Percentiles rank a stretch among this genome's conserved stretches.
These are phyloP conservation scores for Lumnitzera littorea DNA, from an alignment of 345 rosid genomes.

Conservation along the genomic window DNA sequence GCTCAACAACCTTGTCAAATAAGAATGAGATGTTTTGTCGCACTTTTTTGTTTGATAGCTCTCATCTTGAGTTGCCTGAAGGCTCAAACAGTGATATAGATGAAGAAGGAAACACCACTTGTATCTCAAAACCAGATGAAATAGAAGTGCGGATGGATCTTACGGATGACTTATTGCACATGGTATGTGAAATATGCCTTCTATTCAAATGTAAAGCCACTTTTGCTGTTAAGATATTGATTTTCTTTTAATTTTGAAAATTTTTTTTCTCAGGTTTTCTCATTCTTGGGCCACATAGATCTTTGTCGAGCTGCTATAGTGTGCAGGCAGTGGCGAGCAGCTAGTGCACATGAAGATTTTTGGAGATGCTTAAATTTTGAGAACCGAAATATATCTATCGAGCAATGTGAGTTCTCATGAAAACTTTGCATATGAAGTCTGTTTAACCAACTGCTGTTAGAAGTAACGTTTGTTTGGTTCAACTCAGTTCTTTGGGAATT, in stretches of 20 bases:
- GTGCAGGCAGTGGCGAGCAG: slow-evolving; percentile 90
- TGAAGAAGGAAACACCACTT: slow-evolving; percentile 34
- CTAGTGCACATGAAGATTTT: slow-evolving; percentile 93
- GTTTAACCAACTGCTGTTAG: too few relatives aligned
- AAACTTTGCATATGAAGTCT: background rate
- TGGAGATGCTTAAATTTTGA: slow-evolving; percentile 93
- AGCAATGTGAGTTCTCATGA: slow-evolving; percentile 62
- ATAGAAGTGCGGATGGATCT: slow-evolving; percentile 79
- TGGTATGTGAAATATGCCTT: slow-evolving; percentile 36
- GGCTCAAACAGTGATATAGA: slow-evolving; percentile 32
- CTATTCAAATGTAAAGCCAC: background rate
- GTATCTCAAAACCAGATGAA: slow-evolving; percentile 39
- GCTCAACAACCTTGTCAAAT: slow-evolving; percentile 23
- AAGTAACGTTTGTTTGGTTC: too few relatives aligned
- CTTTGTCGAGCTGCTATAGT: slow-evolving; percentile 89
- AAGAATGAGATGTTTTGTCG: slow-evolving; percentile 42
- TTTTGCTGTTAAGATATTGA: background rate
- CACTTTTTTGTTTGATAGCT: slow-evolving; percentile 52
- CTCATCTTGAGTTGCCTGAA: slow-evolving; percentile 32
- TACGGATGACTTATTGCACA: slow-evolving; percentile 85
- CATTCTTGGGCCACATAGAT: slow-evolving; percentile 66
- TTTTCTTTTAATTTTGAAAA: background rate
- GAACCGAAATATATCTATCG: slow-evolving; percentile 59
- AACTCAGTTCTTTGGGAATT: too few relatives aligned
- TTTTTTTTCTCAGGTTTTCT: slow-evolving; percentile 59